Percentiles rank a stretch among this genome's conserved stretches.
These are phyloP conservation scores for Coemansia brasiliensis DNA, from an alignment of 192 early-diverging fungal genomes.

Conservation along the genomic window DNA sequence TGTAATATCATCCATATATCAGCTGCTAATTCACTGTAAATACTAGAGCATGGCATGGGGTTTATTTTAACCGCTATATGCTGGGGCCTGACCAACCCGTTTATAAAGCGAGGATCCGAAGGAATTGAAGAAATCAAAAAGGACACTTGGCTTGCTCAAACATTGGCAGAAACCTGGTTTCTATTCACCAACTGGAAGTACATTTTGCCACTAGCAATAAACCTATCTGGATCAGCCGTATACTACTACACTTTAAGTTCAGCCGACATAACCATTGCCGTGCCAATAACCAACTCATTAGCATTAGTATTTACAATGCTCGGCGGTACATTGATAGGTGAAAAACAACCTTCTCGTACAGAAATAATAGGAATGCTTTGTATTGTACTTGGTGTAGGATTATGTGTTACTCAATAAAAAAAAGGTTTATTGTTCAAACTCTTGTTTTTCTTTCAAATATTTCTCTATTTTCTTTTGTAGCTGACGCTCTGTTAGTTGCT, in stretches of 20 bases:
- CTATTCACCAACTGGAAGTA: constrained; percentile 89
- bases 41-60: constrained; percentile 45
- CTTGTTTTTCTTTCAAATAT: constrained; percentile 47
- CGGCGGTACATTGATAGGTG: constrained; percentile 78
- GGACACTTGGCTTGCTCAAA: constrained; percentile 59
- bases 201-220: constrained; percentile 80
- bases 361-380: constrained; percentile 67
- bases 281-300: constrained; percentile 89
- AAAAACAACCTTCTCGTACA: constrained; percentile 64
- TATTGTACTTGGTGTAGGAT: constrained; percentile 66
- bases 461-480: constrained; percentile 60
- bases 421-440: constrained; percentile 8
- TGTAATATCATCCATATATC: too few species aligned
- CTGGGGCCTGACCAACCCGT: constrained; percentile 97
- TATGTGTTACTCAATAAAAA: constrained; percentile 60
- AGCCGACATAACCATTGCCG: constrained; percentile 83
- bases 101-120: constrained; percentile 83
- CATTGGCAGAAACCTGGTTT: constrained; percentile 66
- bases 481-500: constrained; percentile 68
- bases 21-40: neutral
- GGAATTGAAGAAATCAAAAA: constrained; percentile 77
- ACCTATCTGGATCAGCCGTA: constrained; percentile 87
- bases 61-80: constrained; percentile 74
- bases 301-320: constrained; percentile 85
- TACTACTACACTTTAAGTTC: constrained; percentile 90